These are phyloP conservation scores for Neckera pumila DNA, from an alignment of 225 moss, liverwort and hornwort species.

Conservation along the genomic window DNA sequence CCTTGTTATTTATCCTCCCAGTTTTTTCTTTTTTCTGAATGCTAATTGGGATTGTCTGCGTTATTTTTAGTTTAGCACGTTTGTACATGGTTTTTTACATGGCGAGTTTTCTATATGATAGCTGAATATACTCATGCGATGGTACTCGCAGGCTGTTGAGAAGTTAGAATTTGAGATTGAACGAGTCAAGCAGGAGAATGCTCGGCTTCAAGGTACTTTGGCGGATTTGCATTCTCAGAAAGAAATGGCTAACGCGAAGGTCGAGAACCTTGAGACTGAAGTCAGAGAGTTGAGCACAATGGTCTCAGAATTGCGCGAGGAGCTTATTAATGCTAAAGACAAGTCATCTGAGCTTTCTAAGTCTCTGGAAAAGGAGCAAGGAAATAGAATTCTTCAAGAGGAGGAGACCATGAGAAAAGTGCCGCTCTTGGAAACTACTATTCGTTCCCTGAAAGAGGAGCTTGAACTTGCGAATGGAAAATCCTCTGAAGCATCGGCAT, in stretches of 20 bases:
- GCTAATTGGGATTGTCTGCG: not conserved
- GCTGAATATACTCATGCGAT: not conserved
- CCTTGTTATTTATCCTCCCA: not conserved
- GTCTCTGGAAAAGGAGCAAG: slow-evolving; percentile 17
- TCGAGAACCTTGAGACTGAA: slow-evolving; percentile 8
- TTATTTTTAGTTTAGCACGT: not conserved
- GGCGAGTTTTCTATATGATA: not conserved
- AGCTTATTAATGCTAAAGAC: slow-evolving; percentile 2
- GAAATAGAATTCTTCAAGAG: not conserved
- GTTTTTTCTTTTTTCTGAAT: not conserved
- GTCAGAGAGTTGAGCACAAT: not conserved
- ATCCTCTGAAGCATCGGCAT: not conserved
- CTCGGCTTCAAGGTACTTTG: slow-evolving; percentile 4
- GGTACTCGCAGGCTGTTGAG: slow-evolving; percentile 9
- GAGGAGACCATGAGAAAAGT: not conserved
- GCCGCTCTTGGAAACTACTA: not conserved
- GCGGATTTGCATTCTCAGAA: slow-evolving; percentile 7
- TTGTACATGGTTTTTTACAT: not conserved
- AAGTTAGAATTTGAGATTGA: slow-evolving; percentile 12
- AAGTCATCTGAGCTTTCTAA: slow-evolving; percentile 9
- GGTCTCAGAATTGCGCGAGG: slow-evolving; percentile 12
- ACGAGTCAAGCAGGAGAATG: slow-evolving; percentile 19
- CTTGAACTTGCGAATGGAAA: slow-evolving; percentile 1
- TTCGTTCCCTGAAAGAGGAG: slow-evolving; percentile 10
- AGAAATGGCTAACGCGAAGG: not conserved